Base-by-base conservation (phyloP, 2,329 filamentous ascomycete species). In the Talaromyces islandicus region DNA sequence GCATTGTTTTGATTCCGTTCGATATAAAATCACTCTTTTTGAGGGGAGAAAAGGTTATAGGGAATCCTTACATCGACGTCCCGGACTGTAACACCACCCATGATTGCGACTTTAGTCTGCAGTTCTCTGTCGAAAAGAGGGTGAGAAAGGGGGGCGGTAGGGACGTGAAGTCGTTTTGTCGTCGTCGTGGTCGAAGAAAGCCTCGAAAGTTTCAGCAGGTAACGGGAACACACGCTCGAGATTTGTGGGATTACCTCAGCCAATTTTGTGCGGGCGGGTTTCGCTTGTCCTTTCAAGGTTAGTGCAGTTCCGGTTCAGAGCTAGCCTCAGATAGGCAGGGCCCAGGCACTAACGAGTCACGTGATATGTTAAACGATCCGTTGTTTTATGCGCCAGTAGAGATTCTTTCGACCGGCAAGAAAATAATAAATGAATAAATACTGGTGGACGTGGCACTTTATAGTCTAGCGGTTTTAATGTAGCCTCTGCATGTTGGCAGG, bases 41-140 rank as follows among this genome's bases (percentile, higher is more conserved):
- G 62, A 57, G 59, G 63, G 48, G 57, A 51, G 50, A 55, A 56
- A 53, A 61, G 65, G 57, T 65, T 64, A 62, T 62, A 65, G 27
- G 56, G 12, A 46, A 56, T 64, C 78, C 79, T 74, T 80, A 83
- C 82, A 75, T 85, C 83, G 76, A 87, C 85, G 81, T 87, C 85
- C 77, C 84, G 83, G 79, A 87, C 85, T 73, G 80, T 82, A 76
- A 87, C 84, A 78, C 85, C 85, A 78, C 82, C 81, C 85, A 87
- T 87, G 75, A 78, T 86, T 79, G 80, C 81, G 79, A 73, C 69
- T 72, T 71, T 63, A 68, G 67, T 61, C 54, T 58, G 43, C 58
- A 46, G 48, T 60, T 53, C 65, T 67, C 65, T 56, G 59, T 61
- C 61, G 59, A 63, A 57, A n/a, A 57, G 48, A 63, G 55, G 68